Conservation (phyloP, 768 basidiomycete species). For the Leccinum variicolor region DNA sequence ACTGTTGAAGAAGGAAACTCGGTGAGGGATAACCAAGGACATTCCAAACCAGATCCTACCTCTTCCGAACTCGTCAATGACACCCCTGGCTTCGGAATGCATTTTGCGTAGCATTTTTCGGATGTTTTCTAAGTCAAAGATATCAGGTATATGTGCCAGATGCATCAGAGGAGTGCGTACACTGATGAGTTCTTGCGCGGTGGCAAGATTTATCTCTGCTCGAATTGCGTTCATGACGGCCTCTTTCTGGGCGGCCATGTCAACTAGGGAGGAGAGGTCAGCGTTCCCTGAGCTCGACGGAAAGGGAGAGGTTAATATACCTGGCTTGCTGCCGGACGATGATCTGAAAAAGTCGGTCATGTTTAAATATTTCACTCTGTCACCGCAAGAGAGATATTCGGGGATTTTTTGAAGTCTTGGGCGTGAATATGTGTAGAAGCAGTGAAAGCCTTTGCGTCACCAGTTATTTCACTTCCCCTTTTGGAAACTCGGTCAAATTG, state of each 20-base stretch:
- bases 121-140: conserved; percentile 57
- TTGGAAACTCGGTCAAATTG: conserved; percentile 7
- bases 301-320: conserved; percentile 7
- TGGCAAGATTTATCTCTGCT: conserved; percentile 66
- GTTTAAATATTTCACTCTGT: background rate
- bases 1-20: conserved; percentile 37
- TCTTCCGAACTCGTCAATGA: conserved; percentile 71
- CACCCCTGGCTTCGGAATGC: conserved; percentile 70
- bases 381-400: background rate
- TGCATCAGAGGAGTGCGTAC: conserved; percentile 34
- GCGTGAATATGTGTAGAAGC: background rate
- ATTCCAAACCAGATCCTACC: conserved; percentile 37
- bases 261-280: conserved; percentile 30
- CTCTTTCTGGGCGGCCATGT: conserved; percentile 38
- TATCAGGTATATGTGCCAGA: background rate
- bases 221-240: conserved; percentile 60
- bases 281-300: background rate
- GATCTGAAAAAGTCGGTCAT: conserved; percentile 58
- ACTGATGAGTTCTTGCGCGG: conserved; percentile 80
- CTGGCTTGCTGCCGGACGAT: conserved; percentile 29
- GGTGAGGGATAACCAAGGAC: background rate
- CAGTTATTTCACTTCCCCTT: conserved; percentile 7
- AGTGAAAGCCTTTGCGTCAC: background rate
- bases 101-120: conserved; percentile 76
- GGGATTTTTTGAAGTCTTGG: background rate